Conservation (phyloP, 2,329 filamentous ascomycete species). For the Leptographium radiaticola region DNA sequence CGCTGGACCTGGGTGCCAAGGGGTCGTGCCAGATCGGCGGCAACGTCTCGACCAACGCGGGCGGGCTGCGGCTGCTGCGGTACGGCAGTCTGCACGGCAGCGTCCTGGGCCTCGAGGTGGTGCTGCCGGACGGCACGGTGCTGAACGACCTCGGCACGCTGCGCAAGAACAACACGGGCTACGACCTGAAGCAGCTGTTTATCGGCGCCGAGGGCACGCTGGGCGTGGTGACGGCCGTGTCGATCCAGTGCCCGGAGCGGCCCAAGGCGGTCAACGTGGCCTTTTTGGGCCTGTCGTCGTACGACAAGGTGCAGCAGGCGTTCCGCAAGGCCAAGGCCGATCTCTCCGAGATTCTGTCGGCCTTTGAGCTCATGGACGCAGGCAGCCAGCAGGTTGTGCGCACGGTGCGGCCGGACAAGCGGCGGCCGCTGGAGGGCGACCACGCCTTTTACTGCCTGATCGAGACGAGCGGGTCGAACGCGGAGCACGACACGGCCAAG, state of each 20-base stretch:
- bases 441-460: conserved; percentile 94
- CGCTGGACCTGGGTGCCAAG: conserved; percentile 93
- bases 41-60: conserved; percentile 92
- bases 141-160: conserved; percentile 78
- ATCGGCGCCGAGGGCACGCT: conserved; percentile 93
- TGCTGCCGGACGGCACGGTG: conserved; percentile 84
- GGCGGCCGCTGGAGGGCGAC: conserved; percentile 67
- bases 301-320: conserved; percentile 73
- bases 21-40: conserved; percentile 94
- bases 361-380: conserved; percentile 94
- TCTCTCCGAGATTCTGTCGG: conserved; percentile 88
- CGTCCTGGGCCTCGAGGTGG: conserved; percentile 84
- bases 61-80: conserved; percentile 74
- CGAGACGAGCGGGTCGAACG: conserved; percentile 90
- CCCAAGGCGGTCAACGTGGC: conserved; percentile 87
- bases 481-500: conserved; percentile 88
- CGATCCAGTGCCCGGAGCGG: conserved; percentile 77
- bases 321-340: conserved; percentile 83
- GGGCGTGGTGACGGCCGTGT: conserved; percentile 83
- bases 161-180: conserved; percentile 97
- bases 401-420: conserved; percentile 56
- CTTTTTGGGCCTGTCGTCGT: conserved; percentile 83
- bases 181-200: conserved; percentile 93
- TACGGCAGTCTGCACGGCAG: conserved; percentile 93
- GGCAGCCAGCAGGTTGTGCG: conserved; percentile 67